Percentiles rank a stretch among this genome's conserved stretches.
These are phyloP conservation scores for Solanum lycopersicoides DNA, from an alignment of 257 asterid species.

Conservation along the genomic window DNA sequence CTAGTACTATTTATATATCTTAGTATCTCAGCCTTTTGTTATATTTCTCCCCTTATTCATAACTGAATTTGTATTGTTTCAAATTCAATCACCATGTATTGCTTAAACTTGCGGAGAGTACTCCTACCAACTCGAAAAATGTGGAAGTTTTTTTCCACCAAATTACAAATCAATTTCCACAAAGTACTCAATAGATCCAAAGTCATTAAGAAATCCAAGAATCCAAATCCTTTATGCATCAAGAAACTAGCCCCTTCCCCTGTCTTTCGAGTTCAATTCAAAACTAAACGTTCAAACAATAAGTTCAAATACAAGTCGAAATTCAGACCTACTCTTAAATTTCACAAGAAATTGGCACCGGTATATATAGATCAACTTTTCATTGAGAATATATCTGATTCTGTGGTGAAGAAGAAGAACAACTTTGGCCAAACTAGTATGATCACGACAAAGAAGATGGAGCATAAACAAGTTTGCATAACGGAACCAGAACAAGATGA, in stretches of 20 bases:
- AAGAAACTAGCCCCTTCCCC: conserved; percentile 4
- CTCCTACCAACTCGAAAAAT: conserved; percentile 32
- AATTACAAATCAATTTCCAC: conserved; percentile 31
- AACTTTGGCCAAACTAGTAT: background rate
- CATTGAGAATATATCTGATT: conserved; percentile 16
- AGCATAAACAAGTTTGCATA: conserved; percentile 3
- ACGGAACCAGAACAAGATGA: background rate
- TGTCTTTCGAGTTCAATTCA: background rate
- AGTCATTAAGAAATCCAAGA: conserved; percentile 11
- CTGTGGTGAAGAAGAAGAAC: conserved; percentile 1
- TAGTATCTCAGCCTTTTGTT: background rate
- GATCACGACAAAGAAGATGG: background rate
- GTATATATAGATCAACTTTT: conserved; percentile 57
- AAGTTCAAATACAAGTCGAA: conserved; percentile 27
- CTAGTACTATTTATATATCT: background rate
- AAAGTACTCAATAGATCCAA: conserved; percentile 23
- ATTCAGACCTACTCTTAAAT: background rate
- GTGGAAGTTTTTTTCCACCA: conserved; percentile 43
- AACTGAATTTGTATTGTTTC: background rate
- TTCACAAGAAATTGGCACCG: conserved; percentile 18
- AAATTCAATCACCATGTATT: conserved; percentile 21
- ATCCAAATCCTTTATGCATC: background rate
- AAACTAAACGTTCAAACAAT: conserved; percentile 8
- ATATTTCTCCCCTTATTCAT: background rate
- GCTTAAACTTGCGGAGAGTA: conserved; percentile 26